Percentiles rank a stretch among this genome's conserved stretches.
These are phyloP conservation scores for Xylogone sp. DNA, from an alignment of 2,329 filamentous ascomycete genomes.

Conservation along the genomic window DNA sequence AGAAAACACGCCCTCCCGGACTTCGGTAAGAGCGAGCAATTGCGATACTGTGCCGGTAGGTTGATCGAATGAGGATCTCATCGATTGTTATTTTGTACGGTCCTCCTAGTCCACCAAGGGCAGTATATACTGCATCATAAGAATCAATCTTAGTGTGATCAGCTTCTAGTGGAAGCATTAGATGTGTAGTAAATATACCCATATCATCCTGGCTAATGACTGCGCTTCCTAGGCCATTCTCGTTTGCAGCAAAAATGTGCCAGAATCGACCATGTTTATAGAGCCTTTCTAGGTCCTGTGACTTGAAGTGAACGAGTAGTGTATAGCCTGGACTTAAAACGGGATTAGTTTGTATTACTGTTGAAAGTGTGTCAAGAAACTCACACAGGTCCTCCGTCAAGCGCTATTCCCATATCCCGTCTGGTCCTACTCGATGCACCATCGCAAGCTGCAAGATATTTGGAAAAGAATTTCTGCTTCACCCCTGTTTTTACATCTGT, in stretches of 20 bases:
- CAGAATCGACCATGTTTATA: conserved; percentile 14
- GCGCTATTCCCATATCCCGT: conserved; percentile 26
- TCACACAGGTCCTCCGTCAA: conserved; percentile 8
- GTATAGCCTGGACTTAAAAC: neutral
- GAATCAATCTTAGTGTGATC: conserved; percentile 17
- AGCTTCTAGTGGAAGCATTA: conserved; percentile 10
- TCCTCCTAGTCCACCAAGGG: conserved; percentile 16
- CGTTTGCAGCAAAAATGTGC: conserved; percentile 12
- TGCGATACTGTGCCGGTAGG: conserved; percentile 26
- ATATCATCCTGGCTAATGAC: conserved; percentile 20
- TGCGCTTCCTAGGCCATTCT: conserved; percentile 12
- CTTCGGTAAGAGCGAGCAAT: conserved; percentile 23
- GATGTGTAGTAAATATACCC: conserved; percentile 30
- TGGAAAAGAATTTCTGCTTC: neutral
- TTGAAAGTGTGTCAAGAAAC: neutral
- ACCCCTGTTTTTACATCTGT: neutral
- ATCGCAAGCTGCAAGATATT: conserved; percentile 46
- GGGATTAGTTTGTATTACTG: too few species aligned
- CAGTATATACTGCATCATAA: conserved; percentile 17
- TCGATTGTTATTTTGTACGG: conserved; percentile 27
- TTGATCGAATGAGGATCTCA: conserved; percentile 26
- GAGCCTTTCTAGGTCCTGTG: conserved; percentile 8
- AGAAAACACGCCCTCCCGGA: conserved; percentile 13
- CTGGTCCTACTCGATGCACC: conserved; percentile 39
- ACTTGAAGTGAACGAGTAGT: conserved; percentile 19